phyloP scores from a whole-genome alignment of 2,329 filamentous ascomycete genomes.

The Botryotinia globosa region DNA sequence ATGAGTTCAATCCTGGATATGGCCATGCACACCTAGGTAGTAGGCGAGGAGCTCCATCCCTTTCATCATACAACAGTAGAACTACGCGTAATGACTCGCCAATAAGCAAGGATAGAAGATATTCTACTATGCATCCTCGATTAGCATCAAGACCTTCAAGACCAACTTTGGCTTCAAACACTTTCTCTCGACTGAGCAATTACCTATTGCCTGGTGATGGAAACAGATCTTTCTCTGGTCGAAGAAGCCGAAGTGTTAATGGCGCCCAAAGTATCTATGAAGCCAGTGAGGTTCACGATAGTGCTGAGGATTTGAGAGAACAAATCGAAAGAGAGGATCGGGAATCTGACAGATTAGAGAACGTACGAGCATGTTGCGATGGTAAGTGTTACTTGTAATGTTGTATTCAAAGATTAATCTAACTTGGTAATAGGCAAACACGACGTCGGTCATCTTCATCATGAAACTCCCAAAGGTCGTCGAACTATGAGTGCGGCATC shows the following conservation, averaged over 20 bases:
- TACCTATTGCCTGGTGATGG: conserved; percentile 49
- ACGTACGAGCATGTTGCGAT: conserved; percentile 96
- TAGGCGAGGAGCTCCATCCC: conserved; percentile 58
- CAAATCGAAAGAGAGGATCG: conserved; percentile 77
- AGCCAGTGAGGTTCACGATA: conserved; percentile 63
- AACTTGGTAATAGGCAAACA: conserved; percentile 60
- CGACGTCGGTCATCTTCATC: conserved; percentile 62
- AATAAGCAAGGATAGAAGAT: conserved; percentile 33
- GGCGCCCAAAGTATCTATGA: conserved; percentile 49
- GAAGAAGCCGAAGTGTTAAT: conserved; percentile 50
- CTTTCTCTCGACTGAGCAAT: conserved; percentile 57
- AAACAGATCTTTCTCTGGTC: conserved; percentile 49
- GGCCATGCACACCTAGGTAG: conserved; percentile 37
- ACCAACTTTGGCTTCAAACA: conserved; percentile 41
- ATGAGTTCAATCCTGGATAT: conserved; percentile 74
- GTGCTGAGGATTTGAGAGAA: conserved; percentile 76
- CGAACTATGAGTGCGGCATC: conserved; percentile 26
- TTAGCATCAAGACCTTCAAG: conserved; percentile 32
- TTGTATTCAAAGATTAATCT: conserved; percentile 22
- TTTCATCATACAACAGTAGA: conserved; percentile 79
- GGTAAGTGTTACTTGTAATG: conserved; percentile 57
- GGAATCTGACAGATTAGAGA: conserved; percentile 79
- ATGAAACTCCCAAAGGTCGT: conserved; percentile 46
- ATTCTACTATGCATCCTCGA: conserved; percentile 24
- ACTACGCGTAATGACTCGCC: conserved; percentile 66